Base-by-base conservation (phyloP, 2,329 filamentous ascomycete genomes). In the Cercospora janseana region DNA sequence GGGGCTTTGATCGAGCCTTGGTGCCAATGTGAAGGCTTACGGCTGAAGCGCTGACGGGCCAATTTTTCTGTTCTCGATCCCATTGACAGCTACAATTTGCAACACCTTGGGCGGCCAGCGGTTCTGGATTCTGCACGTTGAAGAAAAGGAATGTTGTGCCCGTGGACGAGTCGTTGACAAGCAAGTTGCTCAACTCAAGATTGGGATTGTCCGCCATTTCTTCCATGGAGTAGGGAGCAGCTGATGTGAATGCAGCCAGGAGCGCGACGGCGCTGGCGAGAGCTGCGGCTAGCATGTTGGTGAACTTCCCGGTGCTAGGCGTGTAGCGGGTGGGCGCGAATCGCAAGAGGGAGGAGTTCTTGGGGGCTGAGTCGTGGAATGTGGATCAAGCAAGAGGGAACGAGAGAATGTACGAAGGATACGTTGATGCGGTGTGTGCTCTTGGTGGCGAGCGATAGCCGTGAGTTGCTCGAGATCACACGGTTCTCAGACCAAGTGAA, bases 71-170 rank as follows among this genome's bases (percentile, higher is more conserved):
- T 27, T 26, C 43, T 12, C 54, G 56, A 3, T 20, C 27, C 64
- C 64, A 67, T 8, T 48, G 27, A 10, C 50, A 60, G 6, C 38
- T 46, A 57, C 65, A 67, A 18, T 35, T 47, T 16, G 53, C 44
- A n/a, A 52, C 61, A 10, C 46, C 49, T 24, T 63, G 62, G 38
- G 60, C 23, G 13, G 44, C 53, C 6, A 65, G 55, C 18, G 62
- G 58, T 35, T 64, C 59, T 16, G 64, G 63, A 49, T 67, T 57
- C 51, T 62, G 52, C 37, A 66, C 54, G 13, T 43, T 57, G 58
- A 66, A 66, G 13, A 6, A 24, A 38, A 66, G 32, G 23, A 58
- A 55, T 10, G 59, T 60, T 40, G 63, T 63, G 31, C 49, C 58
- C 18, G 31, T 44, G 9, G 49, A 18, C 24, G 53, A 41, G 35